Percentiles rank a stretch among this genome's conserved stretches.
phyloP scores from a whole-genome alignment of 768 basidiomycete genomes.

The Suillus bovinus region DNA sequence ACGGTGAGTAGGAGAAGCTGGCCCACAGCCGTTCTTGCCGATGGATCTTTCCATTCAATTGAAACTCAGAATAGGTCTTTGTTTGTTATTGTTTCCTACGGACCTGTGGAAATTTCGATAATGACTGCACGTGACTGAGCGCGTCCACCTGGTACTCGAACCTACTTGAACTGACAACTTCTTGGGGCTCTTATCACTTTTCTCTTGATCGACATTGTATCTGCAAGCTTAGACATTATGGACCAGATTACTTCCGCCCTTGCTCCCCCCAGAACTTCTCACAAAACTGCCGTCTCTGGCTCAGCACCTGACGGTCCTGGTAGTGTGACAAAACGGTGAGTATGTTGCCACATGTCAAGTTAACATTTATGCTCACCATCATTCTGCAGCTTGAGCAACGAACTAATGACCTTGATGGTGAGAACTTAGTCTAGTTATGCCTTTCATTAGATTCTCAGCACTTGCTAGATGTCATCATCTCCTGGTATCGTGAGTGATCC shows the following conservation, averaged over 20 bases:
- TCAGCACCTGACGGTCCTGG: conserved; percentile 60
- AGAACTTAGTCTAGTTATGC: conserved; percentile 23
- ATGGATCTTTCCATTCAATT: neutral
- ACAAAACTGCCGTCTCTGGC: conserved; percentile 57
- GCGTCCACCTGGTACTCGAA: conserved; percentile 25
- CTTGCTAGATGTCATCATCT: conserved; percentile 77
- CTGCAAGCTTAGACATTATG: conserved; percentile 43
- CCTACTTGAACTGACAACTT: neutral
- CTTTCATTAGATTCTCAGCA: conserved; percentile 11
- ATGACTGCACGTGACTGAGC: conserved; percentile 30
- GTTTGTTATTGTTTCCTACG: neutral
- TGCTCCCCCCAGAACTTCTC: conserved; percentile 54
- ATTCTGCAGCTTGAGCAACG: conserved; percentile 64
- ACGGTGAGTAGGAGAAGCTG: neutral
- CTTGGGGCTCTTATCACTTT: conserved; percentile 13
- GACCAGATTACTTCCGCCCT: conserved; percentile 70
- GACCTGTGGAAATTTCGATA: conserved; percentile 6
- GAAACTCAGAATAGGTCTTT: conserved; percentile 7
- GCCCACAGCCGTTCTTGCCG: conserved; percentile 9
- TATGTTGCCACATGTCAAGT: neutral
- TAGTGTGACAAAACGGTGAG: conserved; percentile 82
- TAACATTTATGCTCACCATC: conserved; percentile 10
- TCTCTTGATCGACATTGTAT: conserved; percentile 7
- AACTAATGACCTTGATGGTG: conserved; percentile 90
- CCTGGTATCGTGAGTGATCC: conserved; percentile 73